Evolutionary conservation across 768 basidiomycete species (phyloP).

Genomic region (Harrya chromipes): DNA sequence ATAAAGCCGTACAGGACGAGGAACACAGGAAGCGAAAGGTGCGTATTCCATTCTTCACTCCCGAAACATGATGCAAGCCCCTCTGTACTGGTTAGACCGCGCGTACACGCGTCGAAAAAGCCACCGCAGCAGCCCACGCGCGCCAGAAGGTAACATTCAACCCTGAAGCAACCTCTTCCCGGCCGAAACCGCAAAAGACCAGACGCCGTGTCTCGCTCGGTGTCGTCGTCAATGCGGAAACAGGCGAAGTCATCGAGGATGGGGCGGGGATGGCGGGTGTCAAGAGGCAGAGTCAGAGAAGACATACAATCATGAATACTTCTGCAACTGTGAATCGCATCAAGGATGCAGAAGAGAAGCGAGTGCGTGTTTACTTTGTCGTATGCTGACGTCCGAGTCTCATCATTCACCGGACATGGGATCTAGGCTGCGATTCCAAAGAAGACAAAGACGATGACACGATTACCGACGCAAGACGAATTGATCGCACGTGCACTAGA

Average conservation of each 20-base stretch:
- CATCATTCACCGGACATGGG: background rate
- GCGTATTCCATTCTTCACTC: background rate
- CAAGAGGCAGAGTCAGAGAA: conserved; percentile 59
- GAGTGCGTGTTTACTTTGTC: conserved; percentile 36
- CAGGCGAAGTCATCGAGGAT: conserved; percentile 51
- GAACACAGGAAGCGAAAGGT: conserved; percentile 45
- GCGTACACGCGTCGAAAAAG: conserved; percentile 55
- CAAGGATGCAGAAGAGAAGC: conserved; percentile 61
- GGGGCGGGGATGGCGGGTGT: conserved; percentile 16
- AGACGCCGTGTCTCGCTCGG: conserved; percentile 56
- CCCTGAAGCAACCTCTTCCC: conserved; percentile 41
- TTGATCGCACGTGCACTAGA: conserved; percentile 80
- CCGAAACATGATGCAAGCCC: background rate
- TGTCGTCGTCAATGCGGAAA: conserved; percentile 54
- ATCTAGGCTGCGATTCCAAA: conserved; percentile 57
- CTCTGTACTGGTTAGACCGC: conserved; percentile 40
- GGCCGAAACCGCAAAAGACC: conserved; percentile 28
- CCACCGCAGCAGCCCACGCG: conserved; percentile 63
- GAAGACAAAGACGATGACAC: conserved; percentile 52
- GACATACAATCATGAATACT: conserved; percentile 69
- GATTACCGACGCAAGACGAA: conserved; percentile 72
- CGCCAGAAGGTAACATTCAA: conserved; percentile 68
- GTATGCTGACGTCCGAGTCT: background rate
- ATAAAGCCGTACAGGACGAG: conserved; percentile 57
- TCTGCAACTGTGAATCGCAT: conserved; percentile 62